Percentiles rank a stretch among this genome's conserved stretches.
Evolutionary conservation across 1,284 basidiomycete species (phyloP).

Genomic region (Fomitopsis betulina): DNA sequence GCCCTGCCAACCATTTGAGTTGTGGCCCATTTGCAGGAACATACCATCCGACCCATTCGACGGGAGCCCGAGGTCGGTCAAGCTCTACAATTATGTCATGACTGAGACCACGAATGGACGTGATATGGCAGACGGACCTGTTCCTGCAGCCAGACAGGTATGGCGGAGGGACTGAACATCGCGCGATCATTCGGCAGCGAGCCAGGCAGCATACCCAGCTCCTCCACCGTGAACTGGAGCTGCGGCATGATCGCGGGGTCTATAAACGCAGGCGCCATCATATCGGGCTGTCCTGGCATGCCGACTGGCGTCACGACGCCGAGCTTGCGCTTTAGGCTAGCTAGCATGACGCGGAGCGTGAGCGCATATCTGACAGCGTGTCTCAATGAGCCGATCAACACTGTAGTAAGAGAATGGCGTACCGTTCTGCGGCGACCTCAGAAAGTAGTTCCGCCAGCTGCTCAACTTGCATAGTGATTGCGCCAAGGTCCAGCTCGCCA

Average conservation of each 20-base stretch:
- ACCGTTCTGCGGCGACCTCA: constrained; percentile 85
- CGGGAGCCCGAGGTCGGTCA: constrained; percentile 85
- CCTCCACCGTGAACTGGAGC: constrained; percentile 74
- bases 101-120: constrained; percentile 1
- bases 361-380: constrained; percentile 67
- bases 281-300: constrained; percentile 29
- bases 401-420: constrained; percentile 6
- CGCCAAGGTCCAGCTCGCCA: constrained; percentile 68
- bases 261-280: constrained; percentile 41
- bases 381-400: background rate
- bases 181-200: constrained; percentile 69
- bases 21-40: constrained; percentile 70
- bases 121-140: constrained; percentile 41
- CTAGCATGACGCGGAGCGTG: constrained; percentile 86
- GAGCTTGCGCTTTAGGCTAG: constrained; percentile 82
- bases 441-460: constrained; percentile 79
- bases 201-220: constrained; percentile 56
- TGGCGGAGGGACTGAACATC: constrained; percentile 72
- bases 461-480: constrained; percentile 77
- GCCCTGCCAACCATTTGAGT: constrained; percentile 63
- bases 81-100: constrained; percentile 45
- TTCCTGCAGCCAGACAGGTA: constrained; percentile 80
- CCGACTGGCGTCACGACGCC: constrained; percentile 54
- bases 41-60: constrained; percentile 86
- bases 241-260: constrained; percentile 52